Conservation (phyloP, 805 yeast genomes). For the Candida ipomoeae region DNA sequence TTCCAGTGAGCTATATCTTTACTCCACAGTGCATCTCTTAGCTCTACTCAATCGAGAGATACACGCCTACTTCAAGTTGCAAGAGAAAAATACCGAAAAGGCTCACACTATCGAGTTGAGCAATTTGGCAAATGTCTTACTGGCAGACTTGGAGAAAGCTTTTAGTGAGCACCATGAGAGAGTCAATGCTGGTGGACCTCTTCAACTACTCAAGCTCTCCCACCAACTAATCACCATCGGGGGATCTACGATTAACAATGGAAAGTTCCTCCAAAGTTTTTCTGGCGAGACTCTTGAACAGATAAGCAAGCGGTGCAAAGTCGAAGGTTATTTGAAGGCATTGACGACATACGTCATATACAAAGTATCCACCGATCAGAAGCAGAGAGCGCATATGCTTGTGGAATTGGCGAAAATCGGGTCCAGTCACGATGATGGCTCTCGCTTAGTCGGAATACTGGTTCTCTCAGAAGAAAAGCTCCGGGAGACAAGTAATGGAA, state of each 20-base stretch:
- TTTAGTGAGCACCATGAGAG: not conserved
- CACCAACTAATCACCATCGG: not conserved
- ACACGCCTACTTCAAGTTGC: not conserved
- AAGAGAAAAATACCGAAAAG: not conserved
- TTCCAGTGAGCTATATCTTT: conserved; percentile 28
- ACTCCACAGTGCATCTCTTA: conserved; percentile 27
- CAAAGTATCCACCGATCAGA: conserved; percentile 7
- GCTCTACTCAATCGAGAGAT: conserved; percentile 10
- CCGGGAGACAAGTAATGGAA: not conserved
- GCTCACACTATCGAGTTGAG: not conserved
- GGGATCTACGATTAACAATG: not conserved
- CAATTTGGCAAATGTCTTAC: not conserved
- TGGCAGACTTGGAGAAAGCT: not conserved
- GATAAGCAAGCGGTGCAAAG: not conserved
- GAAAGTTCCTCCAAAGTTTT: not conserved
- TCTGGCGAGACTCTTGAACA: not conserved
- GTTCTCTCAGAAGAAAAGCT: conserved; percentile 3
- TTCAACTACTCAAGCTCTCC: not conserved
- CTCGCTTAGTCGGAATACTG: conserved; percentile 5
- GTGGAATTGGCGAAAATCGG: conserved; percentile 1
- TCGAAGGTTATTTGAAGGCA: conserved; percentile 2
- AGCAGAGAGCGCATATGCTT: conserved; percentile 2
- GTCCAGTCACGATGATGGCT: conserved; percentile 1
- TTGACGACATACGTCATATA: conserved; percentile 6
- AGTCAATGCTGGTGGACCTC: not conserved